Base-by-base conservation (phyloP, 257 asterid genomes). In the Solanum chilense region DNA sequence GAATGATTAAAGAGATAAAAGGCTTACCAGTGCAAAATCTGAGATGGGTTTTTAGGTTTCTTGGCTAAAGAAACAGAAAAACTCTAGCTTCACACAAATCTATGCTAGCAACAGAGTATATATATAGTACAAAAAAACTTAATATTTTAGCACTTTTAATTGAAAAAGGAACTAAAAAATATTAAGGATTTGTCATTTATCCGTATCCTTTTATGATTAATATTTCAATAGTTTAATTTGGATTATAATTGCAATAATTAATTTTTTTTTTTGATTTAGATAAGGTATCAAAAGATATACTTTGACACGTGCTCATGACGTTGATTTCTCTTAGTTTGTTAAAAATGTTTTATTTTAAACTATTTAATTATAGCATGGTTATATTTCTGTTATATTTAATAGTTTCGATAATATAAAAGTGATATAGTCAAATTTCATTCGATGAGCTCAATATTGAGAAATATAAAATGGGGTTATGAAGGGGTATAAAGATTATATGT, bases 361-460 rank as follows among this genome's bases (percentile, higher is more conserved):
- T 31, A 4, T 70, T 70, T 70, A 70, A 31, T 70, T 31, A 2
- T 10, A 18, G 0, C 16, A 52, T 16, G 2, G 9, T 52, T 16
- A 56, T 70, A 62, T 25, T 66, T 12, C 6, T 1, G 9, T 52
- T 16, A 56, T 70, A 62, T 25, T 66, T 12, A 64, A 25, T 64
- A 64, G 4, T 64, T 3, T 2, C 5, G 3, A 25, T 2, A 6
- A 25, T 0, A n/a, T 0, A 23, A 7, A 0, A n/a, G 0, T n/a
- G 15, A 3, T n/a, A 62, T 62, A 10, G 31, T 23, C 16, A 62
- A 62, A 11, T 2, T 62, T 23, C 7, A 0, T 23, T 3, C 1
- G 8, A 62, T 6, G 15, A 64, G 33, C 2, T 64, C 18, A 2
- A 64, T 11, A 37, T 6, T 16, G 10, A 9, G 5, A 60, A 23